Percentiles rank a stretch among this genome's conserved stretches.
Evolutionary conservation across 2,329 filamentous ascomycete species (phyloP).

Genomic region (Aureobasidium subglaciale): DNA sequence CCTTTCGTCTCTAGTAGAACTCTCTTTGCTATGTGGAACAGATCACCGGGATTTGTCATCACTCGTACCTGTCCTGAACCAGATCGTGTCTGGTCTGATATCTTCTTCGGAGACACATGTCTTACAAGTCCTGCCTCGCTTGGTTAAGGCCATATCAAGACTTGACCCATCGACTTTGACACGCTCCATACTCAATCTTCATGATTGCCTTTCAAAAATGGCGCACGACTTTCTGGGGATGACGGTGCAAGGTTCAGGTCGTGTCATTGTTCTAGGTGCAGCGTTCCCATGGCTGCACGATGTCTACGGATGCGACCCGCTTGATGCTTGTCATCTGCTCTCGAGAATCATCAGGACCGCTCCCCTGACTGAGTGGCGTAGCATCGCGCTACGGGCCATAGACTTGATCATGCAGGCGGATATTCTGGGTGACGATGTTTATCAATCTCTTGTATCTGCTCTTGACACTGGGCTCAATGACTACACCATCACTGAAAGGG

Average conservation of each 20-base stretch:
- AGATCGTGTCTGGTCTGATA: conserved; percentile 19
- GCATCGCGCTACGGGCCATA: conserved; percentile 35
- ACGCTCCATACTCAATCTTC: conserved; percentile 13
- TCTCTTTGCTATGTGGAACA: neutral
- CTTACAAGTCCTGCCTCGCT: conserved; percentile 20
- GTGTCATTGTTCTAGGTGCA: conserved; percentile 39
- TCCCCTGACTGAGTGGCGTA: conserved; percentile 38
- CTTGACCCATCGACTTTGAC: conserved; percentile 18
- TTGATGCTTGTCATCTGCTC: neutral
- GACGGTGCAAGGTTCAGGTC: conserved; percentile 34
- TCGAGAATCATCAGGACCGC: conserved; percentile 18
- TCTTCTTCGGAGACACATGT: conserved; percentile 25
- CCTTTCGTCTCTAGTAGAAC: conserved; percentile 20
- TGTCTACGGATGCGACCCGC: neutral
- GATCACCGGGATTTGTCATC: neutral
- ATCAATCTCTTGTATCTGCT: conserved; percentile 21
- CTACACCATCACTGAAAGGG: conserved; percentile 82
- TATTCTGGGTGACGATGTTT: conserved; percentile 12
- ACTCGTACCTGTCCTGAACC: neutral
- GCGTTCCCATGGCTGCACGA: conserved; percentile 20
- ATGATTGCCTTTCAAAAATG: conserved; percentile 27
- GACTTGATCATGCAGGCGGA: conserved; percentile 20
- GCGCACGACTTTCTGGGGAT: conserved; percentile 34
- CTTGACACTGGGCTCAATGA: conserved; percentile 58
- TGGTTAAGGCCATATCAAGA: conserved; percentile 18